Percentiles rank a stretch among this genome's conserved stretches.
phyloP scores from a whole-genome alignment of 148 eudicot species.

The Pouteria glomerata region DNA sequence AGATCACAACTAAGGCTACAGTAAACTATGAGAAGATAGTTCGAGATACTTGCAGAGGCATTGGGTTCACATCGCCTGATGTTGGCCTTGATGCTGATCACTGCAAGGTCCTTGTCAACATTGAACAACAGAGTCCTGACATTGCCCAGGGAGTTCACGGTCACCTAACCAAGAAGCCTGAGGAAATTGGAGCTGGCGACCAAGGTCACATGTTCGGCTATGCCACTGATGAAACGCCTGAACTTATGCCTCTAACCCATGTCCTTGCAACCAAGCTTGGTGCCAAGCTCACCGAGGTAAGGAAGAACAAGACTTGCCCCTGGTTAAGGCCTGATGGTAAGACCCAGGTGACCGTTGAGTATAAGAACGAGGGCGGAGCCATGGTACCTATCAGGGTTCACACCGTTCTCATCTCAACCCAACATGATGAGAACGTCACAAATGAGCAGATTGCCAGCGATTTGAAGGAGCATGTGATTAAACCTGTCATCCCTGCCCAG shows the following conservation, averaged over 20 bases:
- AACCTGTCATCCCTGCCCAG: constrained; percentile 39
- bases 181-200: constrained; percentile 51
- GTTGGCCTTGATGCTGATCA: constrained; percentile 51
- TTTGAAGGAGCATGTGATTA: constrained; percentile 45
- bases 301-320: constrained; percentile 45
- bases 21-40: constrained; percentile 41
- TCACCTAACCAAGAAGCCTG: constrained; percentile 46
- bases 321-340: constrained; percentile 50
- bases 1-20: constrained; percentile 44
- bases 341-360: constrained; percentile 50
- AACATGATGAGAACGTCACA: constrained; percentile 44
- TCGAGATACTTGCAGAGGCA: constrained; percentile 42
- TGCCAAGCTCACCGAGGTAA: constrained; percentile 44
- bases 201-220: constrained; percentile 48
- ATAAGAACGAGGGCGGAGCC: constrained; percentile 38
- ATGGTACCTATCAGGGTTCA: constrained; percentile 45
- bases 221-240: constrained; percentile 46
- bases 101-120: constrained; percentile 46
- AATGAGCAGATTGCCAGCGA: constrained; percentile 33
- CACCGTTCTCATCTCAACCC: constrained; percentile 51
- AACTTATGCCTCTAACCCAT: constrained; percentile 47
- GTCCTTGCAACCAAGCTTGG: constrained; percentile 46
- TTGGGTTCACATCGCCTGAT: constrained; percentile 40
- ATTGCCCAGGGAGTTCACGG: constrained; percentile 50
- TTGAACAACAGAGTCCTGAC: constrained; percentile 43